Evolutionary conservation across 805 yeast genomes (phyloP).

Genomic region (Brettanomyces bruxellensis): DNA sequence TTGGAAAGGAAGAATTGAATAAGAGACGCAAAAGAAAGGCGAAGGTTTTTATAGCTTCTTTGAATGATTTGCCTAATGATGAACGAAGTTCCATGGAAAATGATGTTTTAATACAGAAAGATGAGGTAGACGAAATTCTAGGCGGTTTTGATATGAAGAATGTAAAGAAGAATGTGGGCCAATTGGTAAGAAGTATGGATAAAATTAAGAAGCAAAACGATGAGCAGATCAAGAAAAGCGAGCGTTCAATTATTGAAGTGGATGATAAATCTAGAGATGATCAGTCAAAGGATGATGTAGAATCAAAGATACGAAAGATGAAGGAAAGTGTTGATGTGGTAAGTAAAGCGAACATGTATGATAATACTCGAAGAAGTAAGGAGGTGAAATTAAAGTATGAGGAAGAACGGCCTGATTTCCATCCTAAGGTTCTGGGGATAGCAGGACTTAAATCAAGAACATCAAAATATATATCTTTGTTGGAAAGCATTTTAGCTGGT

Average conservation of each 20-base stretch:
- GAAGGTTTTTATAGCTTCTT: background rate
- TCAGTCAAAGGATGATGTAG: background rate
- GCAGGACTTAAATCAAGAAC: conserved; percentile 6
- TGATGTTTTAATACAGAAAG: background rate
- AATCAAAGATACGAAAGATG: background rate
- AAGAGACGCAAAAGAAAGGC: background rate
- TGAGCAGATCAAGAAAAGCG: conserved; percentile 2
- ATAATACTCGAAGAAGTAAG: background rate
- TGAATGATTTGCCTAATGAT: background rate
- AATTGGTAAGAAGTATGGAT: conserved; percentile 27
- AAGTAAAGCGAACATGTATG: conserved; percentile 3
- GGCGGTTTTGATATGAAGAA: conserved; percentile 14
- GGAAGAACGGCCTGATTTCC: conserved; percentile 6
- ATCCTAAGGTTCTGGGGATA: conserved; percentile 6
- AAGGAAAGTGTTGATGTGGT: conserved; percentile 2
- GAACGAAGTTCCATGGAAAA: background rate
- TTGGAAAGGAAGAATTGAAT: background rate
- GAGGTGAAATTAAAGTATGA: conserved; percentile 11
- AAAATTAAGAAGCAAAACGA: conserved; percentile 17
- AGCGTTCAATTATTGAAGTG: background rate
- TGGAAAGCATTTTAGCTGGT: conserved; percentile 28
- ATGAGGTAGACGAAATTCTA: conserved; percentile 2
- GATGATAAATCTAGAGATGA: background rate
- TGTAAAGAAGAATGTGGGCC: conserved; percentile 21
- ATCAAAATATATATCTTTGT: conserved; percentile 2